phyloP scores from a whole-genome alignment of 192 early-diverging fungal genomes.

The Funneliformis geosporum region DNA sequence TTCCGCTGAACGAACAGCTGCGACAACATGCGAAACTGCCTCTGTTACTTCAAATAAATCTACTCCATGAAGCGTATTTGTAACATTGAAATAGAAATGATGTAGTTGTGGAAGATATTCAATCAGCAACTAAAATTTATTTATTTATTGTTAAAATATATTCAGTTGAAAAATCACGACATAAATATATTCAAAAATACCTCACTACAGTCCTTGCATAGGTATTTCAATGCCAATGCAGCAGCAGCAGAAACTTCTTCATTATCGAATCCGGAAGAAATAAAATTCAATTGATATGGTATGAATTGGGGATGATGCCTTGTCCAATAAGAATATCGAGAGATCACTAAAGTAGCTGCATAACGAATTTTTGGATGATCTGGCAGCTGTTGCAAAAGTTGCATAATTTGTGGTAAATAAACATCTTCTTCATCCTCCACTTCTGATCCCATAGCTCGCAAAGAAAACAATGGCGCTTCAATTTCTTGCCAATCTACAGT shows the following conservation, averaged over 20 bases:
- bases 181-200: slow-evolving; percentile 47
- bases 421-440: slow-evolving; percentile 69
- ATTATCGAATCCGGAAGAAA: slow-evolving; percentile 88
- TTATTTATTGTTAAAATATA: neutral
- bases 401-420: slow-evolving; percentile 91
- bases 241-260: slow-evolving; percentile 82
- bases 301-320: slow-evolving; percentile 84
- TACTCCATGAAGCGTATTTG: slow-evolving; percentile 62
- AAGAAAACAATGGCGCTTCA: slow-evolving; percentile 92
- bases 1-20: slow-evolving; percentile 68
- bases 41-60: slow-evolving; percentile 83
- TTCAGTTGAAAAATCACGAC: neutral
- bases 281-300: slow-evolving; percentile 89
- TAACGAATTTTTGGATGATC: slow-evolving; percentile 93
- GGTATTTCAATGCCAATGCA: slow-evolving; percentile 81
- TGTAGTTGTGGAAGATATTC: slow-evolving; percentile 80
- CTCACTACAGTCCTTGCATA: slow-evolving; percentile 88
- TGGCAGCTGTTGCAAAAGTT: slow-evolving; percentile 81
- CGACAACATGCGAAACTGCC: slow-evolving; percentile 86
- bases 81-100: slow-evolving; percentile 76
- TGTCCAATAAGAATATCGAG: slow-evolving; percentile 95
- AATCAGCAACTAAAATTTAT: slow-evolving; percentile 60
- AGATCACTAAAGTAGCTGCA: slow-evolving; percentile 94
- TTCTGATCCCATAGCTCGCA: slow-evolving; percentile 91
- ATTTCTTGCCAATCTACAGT: slow-evolving; percentile 83